A percentile compares a stretch with the other conserved stretches of the same genome.
These are phyloP conservation scores for Apiospora koreana DNA, from an alignment of 2,329 filamentous ascomycete species.

Conservation along the genomic window DNA sequence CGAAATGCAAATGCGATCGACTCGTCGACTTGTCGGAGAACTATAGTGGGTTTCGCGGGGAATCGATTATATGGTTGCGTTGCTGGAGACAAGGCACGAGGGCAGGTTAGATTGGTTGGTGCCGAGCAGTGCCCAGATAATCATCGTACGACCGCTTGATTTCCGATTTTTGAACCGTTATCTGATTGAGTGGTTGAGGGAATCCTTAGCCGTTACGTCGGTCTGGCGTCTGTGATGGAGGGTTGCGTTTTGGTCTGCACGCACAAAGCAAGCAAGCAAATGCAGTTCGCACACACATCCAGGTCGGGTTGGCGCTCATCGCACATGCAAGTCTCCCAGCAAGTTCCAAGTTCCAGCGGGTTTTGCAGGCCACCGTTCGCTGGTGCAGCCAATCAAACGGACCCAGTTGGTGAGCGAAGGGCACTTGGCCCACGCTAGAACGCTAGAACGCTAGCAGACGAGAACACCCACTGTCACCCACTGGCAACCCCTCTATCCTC, in stretches of 20 bases:
- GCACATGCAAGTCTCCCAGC: background rate
- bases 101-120: background rate
- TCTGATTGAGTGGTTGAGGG: background rate
- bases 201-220: background rate
- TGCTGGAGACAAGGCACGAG: background rate
- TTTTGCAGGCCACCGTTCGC: background rate
- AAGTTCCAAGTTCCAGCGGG: too few relatives aligned
- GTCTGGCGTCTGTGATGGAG: background rate
- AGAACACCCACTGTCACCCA: background rate
- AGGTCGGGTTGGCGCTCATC: background rate
- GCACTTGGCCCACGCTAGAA: too few relatives aligned
- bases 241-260: background rate
- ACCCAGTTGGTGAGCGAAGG: background rate
- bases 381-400: background rate
- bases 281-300: background rate
- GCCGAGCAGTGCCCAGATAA: background rate
- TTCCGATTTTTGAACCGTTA: background rate
- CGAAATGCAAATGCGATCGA: background rate
- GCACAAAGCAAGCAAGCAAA: background rate
- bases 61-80: background rate
- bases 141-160: background rate
- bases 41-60: constrained; percentile 4
- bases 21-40: background rate
- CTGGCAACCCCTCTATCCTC: background rate
- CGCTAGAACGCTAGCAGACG: background rate